phyloP scores from a whole-genome alignment of 257 asterid species.

The Solanum rostratum region DNA sequence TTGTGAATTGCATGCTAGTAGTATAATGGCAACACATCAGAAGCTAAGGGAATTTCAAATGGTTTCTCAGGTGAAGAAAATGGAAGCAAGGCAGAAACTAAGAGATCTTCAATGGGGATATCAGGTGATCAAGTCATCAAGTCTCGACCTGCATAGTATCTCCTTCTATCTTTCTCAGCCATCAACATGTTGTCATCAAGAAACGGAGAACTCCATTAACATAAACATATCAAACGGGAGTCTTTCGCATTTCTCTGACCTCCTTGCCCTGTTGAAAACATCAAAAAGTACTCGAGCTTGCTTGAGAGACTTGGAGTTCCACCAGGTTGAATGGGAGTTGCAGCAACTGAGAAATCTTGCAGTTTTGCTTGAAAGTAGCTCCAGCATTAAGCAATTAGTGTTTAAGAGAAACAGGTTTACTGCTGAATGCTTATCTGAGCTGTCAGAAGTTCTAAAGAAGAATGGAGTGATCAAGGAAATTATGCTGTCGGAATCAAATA shows the following conservation, averaged over 20 bases:
- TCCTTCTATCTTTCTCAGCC: constrained; percentile 50
- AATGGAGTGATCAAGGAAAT: constrained; percentile 38
- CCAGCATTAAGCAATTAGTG: constrained; percentile 24
- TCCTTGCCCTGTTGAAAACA: constrained; percentile 31
- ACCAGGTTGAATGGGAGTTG: constrained; percentile 47
- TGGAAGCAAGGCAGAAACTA: constrained; percentile 25
- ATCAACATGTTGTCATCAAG: constrained; percentile 31
- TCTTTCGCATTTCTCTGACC: constrained; percentile 22
- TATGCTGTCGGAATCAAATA: constrained; percentile 46
- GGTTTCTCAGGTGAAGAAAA: not conserved
- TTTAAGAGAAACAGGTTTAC: constrained; percentile 45
- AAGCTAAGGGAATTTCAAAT: not conserved
- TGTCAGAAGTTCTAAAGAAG: constrained; percentile 27
- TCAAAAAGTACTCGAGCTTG: constrained; percentile 1
- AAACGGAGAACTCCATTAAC: constrained; percentile 48
- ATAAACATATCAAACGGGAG: constrained; percentile 26
- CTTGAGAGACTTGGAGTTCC: constrained; percentile 51
- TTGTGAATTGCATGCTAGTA: not conserved
- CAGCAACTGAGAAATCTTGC: constrained; percentile 28
- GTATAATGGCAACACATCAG: not conserved
- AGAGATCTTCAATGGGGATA: constrained; percentile 50
- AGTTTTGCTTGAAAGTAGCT: constrained; percentile 20
- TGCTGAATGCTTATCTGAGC: constrained; percentile 36
- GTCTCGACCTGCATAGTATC: constrained; percentile 35
- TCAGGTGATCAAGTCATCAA: constrained; percentile 21